These are phyloP conservation scores for Russula brevipes DNA, from an alignment of 768 basidiomycete genomes.

Conservation along the genomic window DNA sequence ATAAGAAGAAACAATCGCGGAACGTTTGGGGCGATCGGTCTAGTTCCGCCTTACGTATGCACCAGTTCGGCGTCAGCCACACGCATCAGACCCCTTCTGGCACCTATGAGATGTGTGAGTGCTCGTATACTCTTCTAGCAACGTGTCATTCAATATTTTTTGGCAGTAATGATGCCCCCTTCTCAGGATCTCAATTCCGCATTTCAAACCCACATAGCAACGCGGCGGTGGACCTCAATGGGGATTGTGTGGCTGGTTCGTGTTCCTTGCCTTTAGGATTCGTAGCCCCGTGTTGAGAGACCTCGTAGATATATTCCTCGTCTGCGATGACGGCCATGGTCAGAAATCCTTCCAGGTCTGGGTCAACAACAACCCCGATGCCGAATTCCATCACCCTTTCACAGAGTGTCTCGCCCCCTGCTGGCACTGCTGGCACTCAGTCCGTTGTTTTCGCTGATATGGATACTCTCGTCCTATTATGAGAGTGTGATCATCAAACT, in stretches of 20 bases:
- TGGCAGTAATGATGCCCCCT: slow-evolving; percentile 44
- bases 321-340: slow-evolving; percentile 59
- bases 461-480: slow-evolving; percentile 42
- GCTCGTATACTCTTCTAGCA: neutral
- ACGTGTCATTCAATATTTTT: slow-evolving; percentile 5
- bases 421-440: slow-evolving; percentile 74
- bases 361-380: slow-evolving; percentile 69
- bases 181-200: slow-evolving; percentile 62
- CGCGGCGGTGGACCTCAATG: slow-evolving; percentile 89
- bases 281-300: neutral
- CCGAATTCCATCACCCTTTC: slow-evolving; percentile 70
- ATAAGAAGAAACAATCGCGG: too few species aligned
- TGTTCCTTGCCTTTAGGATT: neutral
- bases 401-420: slow-evolving; percentile 62
- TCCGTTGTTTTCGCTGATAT: slow-evolving; percentile 87
- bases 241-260: slow-evolving; percentile 90
- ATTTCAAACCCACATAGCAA: slow-evolving; percentile 91
- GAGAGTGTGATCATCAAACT: neutral
- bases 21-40: too few species aligned
- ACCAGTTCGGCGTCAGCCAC: too few species aligned
- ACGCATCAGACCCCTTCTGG: slow-evolving; percentile 48
- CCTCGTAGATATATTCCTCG: slow-evolving; percentile 76
- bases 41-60: too few species aligned
- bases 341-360: slow-evolving; percentile 80
- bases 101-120: slow-evolving; percentile 36